Evolutionary conservation across 2,329 filamentous ascomycete genomes (phyloP), one percentile per base, ranked within the genome.

Genomic region (Xylaria sp.): DNA sequence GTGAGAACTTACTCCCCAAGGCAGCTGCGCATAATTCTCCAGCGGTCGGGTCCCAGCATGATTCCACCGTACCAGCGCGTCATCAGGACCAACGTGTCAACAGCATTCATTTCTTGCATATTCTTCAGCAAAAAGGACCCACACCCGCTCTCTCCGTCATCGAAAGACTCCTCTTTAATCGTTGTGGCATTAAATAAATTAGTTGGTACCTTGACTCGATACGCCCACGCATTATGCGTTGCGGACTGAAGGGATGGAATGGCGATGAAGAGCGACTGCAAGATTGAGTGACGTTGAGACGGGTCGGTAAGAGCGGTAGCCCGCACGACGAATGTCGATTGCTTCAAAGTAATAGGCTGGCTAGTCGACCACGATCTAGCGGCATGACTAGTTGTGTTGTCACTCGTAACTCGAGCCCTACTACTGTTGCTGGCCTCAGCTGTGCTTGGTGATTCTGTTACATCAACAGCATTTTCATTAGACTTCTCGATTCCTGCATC

Each of bases 51-150:
- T 0, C 88, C 88, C 2, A 91, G 82, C 82, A 90, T 84, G 10
- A 87, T 79, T 8, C 88, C 88, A 23, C 88, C 88, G 69, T 86
- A 91, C 88, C 88, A 91, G 42, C 88, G 81, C 18, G 86, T 87
- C 72, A 90, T 82, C 6, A 91, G 86, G 16, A 90, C 84, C 1
- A 90, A 75, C 0, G 84, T 85, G 71, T 88, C 84, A 13, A 83
- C 81, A 4, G 85, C 78, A 57, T 84, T 80, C 5, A 83, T 80
- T 66, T 87, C 85, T 62, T 84, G 82, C 78, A 90, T 81, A 32
- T 87, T 75, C 40, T 84, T 82, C 18, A 90, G 80, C 66, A 90
- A 79, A 57, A 90, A 84, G 23, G 84, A 83, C 35, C 88, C 88
- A 61, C 85, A 87, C 0, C 87, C 87, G 1, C 82, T 81, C 76